Evolutionary conservation across 345 rosid species (phyloP).

Genomic region (Eucalyptus rudis): DNA sequence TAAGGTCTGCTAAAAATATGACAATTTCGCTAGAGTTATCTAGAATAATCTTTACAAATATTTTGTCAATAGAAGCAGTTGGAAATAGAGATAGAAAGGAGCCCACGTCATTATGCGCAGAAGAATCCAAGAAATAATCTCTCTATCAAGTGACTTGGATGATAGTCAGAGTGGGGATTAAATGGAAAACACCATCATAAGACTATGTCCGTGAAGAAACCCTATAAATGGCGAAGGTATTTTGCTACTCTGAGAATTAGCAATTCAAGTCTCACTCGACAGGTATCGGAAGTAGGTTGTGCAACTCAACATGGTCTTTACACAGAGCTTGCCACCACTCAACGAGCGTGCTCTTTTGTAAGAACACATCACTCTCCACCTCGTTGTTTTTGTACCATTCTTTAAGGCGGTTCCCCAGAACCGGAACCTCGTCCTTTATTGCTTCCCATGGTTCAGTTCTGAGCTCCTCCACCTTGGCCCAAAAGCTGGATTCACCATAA

Average conservation of each 20-base stretch:
- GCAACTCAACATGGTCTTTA: neutral
- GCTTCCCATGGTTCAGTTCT: neutral
- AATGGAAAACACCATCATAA: neutral
- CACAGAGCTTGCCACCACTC: neutral
- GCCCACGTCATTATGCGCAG: neutral
- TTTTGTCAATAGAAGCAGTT: neutral
- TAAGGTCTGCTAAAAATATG: neutral
- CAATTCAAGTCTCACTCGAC: neutral
- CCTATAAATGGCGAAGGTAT: neutral
- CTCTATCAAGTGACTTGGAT: neutral
- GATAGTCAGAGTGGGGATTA: neutral
- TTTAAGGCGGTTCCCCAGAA: neutral
- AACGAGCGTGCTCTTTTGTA: neutral
- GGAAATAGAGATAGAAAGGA: neutral
- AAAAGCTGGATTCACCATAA: constrained; percentile 34
- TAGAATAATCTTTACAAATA: neutral
- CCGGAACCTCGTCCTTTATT: neutral
- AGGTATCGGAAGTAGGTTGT: neutral
- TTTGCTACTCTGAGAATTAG: neutral
- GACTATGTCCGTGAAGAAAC: too few species aligned
- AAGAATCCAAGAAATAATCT: neutral
- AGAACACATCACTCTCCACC: neutral
- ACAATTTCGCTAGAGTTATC: neutral
- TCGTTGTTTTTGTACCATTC: neutral
- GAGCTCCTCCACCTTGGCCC: constrained; percentile 84